These are phyloP conservation scores for Chrysochromulina tobinii DNA, from an alignment of 78 protist species.

Conservation along the genomic window DNA sequence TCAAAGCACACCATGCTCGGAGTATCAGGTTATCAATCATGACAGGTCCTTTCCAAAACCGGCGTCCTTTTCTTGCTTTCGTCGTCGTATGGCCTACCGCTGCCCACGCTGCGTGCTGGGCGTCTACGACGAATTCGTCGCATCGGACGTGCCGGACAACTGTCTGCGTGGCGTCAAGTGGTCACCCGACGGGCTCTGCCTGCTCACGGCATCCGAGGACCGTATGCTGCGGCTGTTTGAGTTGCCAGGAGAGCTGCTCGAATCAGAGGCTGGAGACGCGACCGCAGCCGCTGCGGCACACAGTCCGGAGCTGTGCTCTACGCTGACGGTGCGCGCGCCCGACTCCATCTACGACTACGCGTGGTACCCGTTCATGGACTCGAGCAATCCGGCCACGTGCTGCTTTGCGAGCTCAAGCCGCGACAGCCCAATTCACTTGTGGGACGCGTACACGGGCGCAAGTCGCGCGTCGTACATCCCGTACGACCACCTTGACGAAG, in stretches of 20 bases:
- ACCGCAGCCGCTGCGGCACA: neutral
- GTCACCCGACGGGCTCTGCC: conserved; percentile 39
- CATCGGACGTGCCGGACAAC: neutral
- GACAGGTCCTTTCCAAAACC: no score
- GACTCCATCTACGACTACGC: conserved; percentile 1
- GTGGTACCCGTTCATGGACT: neutral
- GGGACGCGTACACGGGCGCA: conserved; percentile 48
- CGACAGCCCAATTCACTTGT: conserved; percentile 41
- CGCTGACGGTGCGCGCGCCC: neutral
- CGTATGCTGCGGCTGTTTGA: conserved; percentile 27
- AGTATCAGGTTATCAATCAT: no score
- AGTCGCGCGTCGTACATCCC: conserved; percentile 33
- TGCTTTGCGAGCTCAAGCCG: neutral
- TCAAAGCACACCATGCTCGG: no score
- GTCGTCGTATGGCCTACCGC: no score
- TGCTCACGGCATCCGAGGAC: conserved; percentile 48
- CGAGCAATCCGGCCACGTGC: neutral
- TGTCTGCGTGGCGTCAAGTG: neutral
- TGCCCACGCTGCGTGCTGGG: no score
- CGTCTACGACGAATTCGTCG: no score
- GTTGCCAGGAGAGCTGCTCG: conserved; percentile 18
- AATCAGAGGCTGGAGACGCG: neutral
- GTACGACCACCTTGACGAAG: conserved; percentile 29
- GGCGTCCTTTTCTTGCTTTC: no score
- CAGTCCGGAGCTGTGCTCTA: neutral